phyloP scores from a whole-genome alignment of 441 rosid species.

The Erodium texanum region DNA sequence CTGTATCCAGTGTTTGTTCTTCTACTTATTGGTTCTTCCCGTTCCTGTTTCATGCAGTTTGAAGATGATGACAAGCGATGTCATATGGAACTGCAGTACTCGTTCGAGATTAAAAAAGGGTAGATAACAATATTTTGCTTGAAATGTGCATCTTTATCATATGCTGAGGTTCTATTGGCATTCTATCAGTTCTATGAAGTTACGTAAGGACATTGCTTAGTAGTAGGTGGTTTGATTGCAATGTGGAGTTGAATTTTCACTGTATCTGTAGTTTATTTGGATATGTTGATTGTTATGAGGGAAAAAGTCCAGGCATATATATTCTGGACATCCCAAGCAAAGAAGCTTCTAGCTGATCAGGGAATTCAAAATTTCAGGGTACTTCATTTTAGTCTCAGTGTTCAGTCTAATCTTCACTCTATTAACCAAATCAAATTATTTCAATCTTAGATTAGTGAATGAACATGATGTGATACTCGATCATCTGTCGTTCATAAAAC shows the following conservation, averaged over 20 bases:
- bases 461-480: too few species aligned
- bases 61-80: conserved; percentile 47
- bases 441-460: too few species aligned
- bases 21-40: neutral
- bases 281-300: neutral
- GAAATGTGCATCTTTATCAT: conserved; percentile 3
- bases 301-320: neutral
- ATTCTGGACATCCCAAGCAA: neutral
- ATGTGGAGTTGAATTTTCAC: neutral
- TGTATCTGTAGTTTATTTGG: neutral
- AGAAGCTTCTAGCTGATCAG: neutral
- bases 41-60: conserved; percentile 29
- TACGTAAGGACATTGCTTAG: neutral
- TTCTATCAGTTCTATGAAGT: conserved; percentile 10
- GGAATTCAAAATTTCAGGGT: neutral
- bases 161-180: neutral
- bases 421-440: too few species aligned
- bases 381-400: too few species aligned
- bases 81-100: conserved; percentile 45
- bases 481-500: too few species aligned
- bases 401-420: too few species aligned
- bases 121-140: conserved; percentile 19
- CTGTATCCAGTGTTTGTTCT: neutral
- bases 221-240: neutral
- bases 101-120: conserved; percentile 39